These are phyloP conservation scores for Isabelozyma heimii DNA, from an alignment of 805 yeast genomes.

Conservation along the genomic window DNA sequence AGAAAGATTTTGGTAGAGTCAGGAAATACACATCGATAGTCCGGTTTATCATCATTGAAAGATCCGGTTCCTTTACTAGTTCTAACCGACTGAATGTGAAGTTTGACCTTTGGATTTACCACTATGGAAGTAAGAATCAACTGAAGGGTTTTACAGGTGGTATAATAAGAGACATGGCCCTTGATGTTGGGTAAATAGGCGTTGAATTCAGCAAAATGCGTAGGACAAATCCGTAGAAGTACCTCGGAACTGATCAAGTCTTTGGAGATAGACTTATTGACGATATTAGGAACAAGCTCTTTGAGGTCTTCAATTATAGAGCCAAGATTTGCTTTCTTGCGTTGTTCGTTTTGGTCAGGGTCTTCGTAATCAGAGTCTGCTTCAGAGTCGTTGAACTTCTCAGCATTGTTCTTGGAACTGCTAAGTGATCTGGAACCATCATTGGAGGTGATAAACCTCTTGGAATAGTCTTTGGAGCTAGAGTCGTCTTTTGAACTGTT, in stretches of 20 bases:
- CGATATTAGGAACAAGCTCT: slow-evolving; percentile 47
- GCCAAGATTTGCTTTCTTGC: slow-evolving; percentile 52
- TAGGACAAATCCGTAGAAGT: slow-evolving; percentile 55
- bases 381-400: background rate
- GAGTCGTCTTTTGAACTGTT: too few relatives aligned
- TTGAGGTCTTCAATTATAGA: slow-evolving; percentile 48
- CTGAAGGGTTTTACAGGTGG: slow-evolving; percentile 57
- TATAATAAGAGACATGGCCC: slow-evolving; percentile 54
- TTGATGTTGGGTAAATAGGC: slow-evolving; percentile 54
- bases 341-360: slow-evolving; percentile 14
- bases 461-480: background rate
- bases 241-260: slow-evolving; percentile 45
- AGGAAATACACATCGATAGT: slow-evolving; percentile 28
- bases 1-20: slow-evolving; percentile 49
- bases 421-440: too few relatives aligned
- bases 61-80: slow-evolving; percentile 7
- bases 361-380: background rate
- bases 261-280: slow-evolving; percentile 45
- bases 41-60: background rate
- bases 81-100: slow-evolving; percentile 50
- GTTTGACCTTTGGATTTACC: slow-evolving; percentile 48
- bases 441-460: background rate
- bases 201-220: slow-evolving; percentile 39
- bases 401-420: background rate
- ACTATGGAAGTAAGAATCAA: slow-evolving; percentile 53